A percentile compares a stretch with the other conserved stretches of the same genome.
These are phyloP conservation scores for Chlorella sorokiniana DNA, from an alignment of 139 green algal genomes.

Conservation along the genomic window DNA sequence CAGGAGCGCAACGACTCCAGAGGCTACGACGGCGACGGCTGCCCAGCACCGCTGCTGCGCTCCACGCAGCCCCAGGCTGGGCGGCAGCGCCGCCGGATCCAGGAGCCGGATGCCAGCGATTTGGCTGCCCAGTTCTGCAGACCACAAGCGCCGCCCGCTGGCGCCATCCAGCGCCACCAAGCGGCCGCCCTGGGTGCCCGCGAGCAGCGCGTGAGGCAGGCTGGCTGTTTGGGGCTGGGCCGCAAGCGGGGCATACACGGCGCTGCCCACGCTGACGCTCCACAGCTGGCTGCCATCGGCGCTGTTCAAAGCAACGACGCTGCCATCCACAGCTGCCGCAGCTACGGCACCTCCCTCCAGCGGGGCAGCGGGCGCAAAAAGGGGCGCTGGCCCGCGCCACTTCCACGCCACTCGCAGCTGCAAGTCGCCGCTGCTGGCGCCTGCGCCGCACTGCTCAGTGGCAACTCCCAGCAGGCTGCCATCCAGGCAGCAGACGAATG, in stretches of 20 bases:
- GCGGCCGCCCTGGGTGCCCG: conserved; percentile 13
- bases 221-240: neutral
- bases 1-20: neutral
- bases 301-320: neutral
- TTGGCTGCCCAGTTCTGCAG: neutral
- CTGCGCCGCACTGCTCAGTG: neutral
- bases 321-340: conserved; percentile 24
- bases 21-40: too few relatives aligned
- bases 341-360: neutral
- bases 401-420: neutral
- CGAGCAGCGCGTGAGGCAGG: neutral
- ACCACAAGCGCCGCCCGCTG: neutral
- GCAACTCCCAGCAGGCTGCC: conserved; percentile 8
- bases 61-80: too few relatives aligned
- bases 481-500: conserved; percentile 40
- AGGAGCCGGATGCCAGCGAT: conserved; percentile 16
- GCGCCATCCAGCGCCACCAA: neutral
- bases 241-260: conserved; percentile 25
- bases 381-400: neutral
- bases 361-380: neutral
- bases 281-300: neutral
- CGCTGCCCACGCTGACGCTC: neutral
- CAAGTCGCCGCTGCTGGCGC: neutral
- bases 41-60: too few relatives aligned
- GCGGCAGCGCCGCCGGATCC: neutral